Evolutionary conservation across 2,329 filamentous ascomycete species (phyloP), one percentile per base, ranked within the genome.

Genomic region (Exophiala dermatitidis): DNA sequence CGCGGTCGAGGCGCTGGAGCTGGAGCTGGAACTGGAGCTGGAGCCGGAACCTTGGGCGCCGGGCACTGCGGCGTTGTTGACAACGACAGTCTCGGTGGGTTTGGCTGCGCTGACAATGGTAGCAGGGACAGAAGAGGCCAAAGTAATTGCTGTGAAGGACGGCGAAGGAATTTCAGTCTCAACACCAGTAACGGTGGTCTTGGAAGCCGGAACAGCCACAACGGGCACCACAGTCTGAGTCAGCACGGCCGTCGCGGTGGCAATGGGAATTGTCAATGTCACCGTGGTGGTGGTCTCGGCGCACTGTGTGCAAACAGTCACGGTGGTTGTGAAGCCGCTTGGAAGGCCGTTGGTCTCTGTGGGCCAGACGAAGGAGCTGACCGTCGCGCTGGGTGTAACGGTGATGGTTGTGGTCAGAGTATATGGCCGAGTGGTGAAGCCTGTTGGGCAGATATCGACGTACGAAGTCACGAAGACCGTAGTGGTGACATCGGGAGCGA

Each of bases 371-470:
- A 56, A 53, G 30, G 42, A 34, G 2, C 69, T 67, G 56, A 48
- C 49, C n/a, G 29, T 38, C 8, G 48, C 40, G 26, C 52, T 32
- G 3, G 47, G 33, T 9, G 46, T 32, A 8, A 50, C 49, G 1
- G 55, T 32, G 34, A 54, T 41, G 3, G 52, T 53, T 9, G 56
- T 55, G 4, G 56, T 58, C 41, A 47, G 32, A n/a, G 48, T 51
- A 40, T 31, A 50, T 4, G 53, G 30, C 26, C 31, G 50, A 4
- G 69, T 72, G 36, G 68, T 72, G 59, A 69, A 72, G 4, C 72
- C 71, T 29, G 69, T 71, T 3, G 71, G 67, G 53, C 71, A 73
- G 58, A 73, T 68, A 47, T 69, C 67, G 5, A 67, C 65, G 56
- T 72, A 73, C 12, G 69, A 69, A 32, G 71, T 73, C 2, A 46